These are phyloP conservation scores for Mycosphaerelloides madeirae DNA, from an alignment of 2,329 filamentous ascomycete genomes.

Conservation along the genomic window DNA sequence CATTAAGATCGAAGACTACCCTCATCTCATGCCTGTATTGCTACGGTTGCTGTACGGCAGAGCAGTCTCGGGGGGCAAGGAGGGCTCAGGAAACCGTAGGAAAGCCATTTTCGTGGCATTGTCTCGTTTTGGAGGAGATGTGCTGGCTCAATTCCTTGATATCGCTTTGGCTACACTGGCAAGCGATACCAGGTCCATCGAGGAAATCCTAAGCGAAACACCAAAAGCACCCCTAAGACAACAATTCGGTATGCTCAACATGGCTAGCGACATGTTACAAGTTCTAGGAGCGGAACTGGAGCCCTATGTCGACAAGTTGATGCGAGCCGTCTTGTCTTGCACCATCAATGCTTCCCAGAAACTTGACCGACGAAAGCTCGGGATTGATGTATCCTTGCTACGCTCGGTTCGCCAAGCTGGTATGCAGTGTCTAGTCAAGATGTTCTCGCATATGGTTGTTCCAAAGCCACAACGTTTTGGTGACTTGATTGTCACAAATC, in stretches of 20 bases:
- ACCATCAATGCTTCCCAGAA: slow-evolving; percentile 40
- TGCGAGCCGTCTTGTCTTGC: slow-evolving; percentile 78
- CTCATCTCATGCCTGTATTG: slow-evolving; percentile 75
- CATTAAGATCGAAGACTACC: slow-evolving; percentile 67
- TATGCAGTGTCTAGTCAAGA: slow-evolving; percentile 74
- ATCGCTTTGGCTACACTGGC: slow-evolving; percentile 65
- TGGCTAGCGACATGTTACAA: slow-evolving; percentile 81
- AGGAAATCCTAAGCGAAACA: neutral
- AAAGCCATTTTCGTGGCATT: slow-evolving; percentile 70
- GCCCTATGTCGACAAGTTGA: slow-evolving; percentile 62
- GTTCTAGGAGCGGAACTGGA: slow-evolving; percentile 72
- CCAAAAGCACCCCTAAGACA: slow-evolving; percentile 51
- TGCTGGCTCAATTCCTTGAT: slow-evolving; percentile 75
- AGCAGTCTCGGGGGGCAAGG: slow-evolving; percentile 73
- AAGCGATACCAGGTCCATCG: neutral
- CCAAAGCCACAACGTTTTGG: slow-evolving; percentile 72
- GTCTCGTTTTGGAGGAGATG: slow-evolving; percentile 67
- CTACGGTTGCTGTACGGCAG: slow-evolving; percentile 84
- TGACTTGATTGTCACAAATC: slow-evolving; percentile 64
- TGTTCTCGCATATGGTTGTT: slow-evolving; percentile 68
- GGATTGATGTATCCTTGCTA: slow-evolving; percentile 52
- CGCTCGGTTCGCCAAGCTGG: slow-evolving; percentile 65
- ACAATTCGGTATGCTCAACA: slow-evolving; percentile 86
- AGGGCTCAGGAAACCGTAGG: slow-evolving; percentile 75
- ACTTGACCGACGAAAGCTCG: slow-evolving; percentile 24